These are phyloP conservation scores for Haplosporangium gracile DNA, from an alignment of 192 early-diverging fungal genomes.

Conservation along the genomic window DNA sequence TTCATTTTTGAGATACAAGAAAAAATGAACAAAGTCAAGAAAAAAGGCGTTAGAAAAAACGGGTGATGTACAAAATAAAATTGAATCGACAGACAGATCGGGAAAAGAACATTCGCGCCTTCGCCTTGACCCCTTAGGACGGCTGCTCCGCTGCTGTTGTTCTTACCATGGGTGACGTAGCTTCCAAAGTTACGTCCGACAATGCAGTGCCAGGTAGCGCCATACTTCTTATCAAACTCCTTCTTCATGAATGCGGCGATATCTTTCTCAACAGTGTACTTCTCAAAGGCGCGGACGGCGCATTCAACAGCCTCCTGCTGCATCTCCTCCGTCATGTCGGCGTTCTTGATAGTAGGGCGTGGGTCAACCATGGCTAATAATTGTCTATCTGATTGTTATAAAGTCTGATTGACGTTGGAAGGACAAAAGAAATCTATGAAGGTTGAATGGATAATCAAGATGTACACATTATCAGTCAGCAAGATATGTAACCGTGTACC, in stretches of 20 bases:
- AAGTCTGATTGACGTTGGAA: background rate
- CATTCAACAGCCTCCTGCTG: slow-evolving; percentile 92
- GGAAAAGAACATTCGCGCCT: background rate
- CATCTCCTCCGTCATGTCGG: slow-evolving; percentile 98
- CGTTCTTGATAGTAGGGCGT: slow-evolving; percentile 95
- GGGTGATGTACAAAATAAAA: background rate
- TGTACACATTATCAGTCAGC: no score
- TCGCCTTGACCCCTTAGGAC: background rate
- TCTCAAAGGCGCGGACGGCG: slow-evolving; percentile 88
- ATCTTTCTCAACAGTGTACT: slow-evolving; percentile 97
- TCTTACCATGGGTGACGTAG: slow-evolving; percentile 94
- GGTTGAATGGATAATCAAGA: background rate
- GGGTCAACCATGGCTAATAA: slow-evolving; percentile 75
- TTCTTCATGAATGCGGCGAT: slow-evolving; percentile 97
- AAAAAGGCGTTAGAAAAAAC: background rate
- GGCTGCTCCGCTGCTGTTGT: background rate
- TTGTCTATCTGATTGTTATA: background rate
- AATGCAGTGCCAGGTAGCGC: slow-evolving; percentile 98
- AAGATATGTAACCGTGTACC: no score
- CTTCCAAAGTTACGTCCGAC: slow-evolving; percentile 99
- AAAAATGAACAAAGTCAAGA: background rate
- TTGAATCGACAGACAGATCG: background rate
- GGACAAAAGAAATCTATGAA: background rate
- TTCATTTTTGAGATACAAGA: background rate
- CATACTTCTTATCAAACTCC: slow-evolving; percentile 98